A percentile compares a stretch with the other conserved stretches of the same genome.
Conservation (phyloP, 2,329 filamentous ascomycete species). For the Ramichloridium luteum region DNA sequence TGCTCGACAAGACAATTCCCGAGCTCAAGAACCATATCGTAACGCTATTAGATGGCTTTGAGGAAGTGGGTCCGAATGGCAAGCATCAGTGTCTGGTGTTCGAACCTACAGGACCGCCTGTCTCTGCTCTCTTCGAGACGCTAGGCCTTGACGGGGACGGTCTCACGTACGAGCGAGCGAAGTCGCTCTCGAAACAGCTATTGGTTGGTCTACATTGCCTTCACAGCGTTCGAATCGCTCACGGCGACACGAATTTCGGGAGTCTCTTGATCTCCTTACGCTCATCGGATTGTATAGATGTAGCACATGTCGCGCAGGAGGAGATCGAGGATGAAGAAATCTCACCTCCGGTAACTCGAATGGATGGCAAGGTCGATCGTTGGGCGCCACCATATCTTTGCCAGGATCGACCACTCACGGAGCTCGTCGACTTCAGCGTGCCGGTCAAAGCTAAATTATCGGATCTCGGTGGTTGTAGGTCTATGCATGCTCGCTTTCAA, state of each 20-base stretch:
- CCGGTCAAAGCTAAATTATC: slow-evolving; percentile 3
- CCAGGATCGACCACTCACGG: slow-evolving; percentile 3
- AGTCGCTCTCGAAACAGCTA: slow-evolving; percentile 3
- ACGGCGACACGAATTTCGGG: slow-evolving; percentile 4
- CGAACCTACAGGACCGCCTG: slow-evolving; percentile 1
- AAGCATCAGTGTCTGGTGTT: slow-evolving; percentile 3
- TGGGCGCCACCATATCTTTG: slow-evolving; percentile 1
- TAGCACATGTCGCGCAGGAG: no score
- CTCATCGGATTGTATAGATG: no score
- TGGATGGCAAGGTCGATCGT: no score
- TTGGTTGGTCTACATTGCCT: slow-evolving; percentile 3
- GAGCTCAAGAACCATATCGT: slow-evolving; percentile 1
- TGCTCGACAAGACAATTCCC: no score
- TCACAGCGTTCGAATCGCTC: slow-evolving; percentile 2
- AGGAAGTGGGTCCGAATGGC: slow-evolving; percentile 4
- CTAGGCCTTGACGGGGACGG: no score
- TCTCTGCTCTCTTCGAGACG: not conserved
- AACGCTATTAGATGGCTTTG: slow-evolving; percentile 3
- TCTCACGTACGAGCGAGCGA: slow-evolving; percentile 1
- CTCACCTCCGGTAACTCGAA: no score
- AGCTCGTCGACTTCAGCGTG: slow-evolving; percentile 1
- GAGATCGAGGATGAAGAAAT: no score
- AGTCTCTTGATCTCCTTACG: slow-evolving; percentile 1
- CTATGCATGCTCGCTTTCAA: not conserved
- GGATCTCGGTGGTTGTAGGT: slow-evolving; percentile 3